Evolutionary conservation across 495 filamentous ascomycete species (phyloP).

Genomic region (Penicillium nucicola): DNA sequence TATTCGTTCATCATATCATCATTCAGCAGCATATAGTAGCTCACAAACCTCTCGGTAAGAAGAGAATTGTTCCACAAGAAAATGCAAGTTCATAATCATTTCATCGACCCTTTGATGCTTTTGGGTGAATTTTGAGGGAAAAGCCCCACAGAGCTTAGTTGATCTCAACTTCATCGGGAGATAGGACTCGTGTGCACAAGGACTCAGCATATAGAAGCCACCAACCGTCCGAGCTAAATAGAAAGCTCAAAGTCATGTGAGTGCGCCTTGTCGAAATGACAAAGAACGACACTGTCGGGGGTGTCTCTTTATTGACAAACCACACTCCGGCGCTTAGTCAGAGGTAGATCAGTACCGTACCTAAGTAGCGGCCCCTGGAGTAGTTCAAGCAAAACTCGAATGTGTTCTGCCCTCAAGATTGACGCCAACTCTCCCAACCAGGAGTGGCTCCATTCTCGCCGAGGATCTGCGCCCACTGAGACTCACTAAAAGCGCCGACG

Average conservation of each 20-base stretch:
- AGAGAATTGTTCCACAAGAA: neutral
- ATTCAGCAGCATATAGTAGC: neutral
- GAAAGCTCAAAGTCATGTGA: neutral
- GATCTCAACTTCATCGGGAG: neutral
- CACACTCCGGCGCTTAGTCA: neutral
- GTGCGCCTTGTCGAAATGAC: neutral
- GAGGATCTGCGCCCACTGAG: conserved; percentile 38
- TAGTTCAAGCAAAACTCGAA: neutral
- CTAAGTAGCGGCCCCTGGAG: no score
- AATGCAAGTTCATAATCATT: neutral
- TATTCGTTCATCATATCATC: conserved; percentile 2
- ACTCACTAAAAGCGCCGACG: conserved; percentile 27
- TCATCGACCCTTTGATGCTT: neutral
- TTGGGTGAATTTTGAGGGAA: neutral
- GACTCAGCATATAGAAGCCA: neutral
- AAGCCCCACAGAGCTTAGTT: neutral
- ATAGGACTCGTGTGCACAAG: neutral
- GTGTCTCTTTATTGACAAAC: neutral
- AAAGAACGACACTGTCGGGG: neutral
- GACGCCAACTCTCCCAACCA: conserved; percentile 31
- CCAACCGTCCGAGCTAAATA: neutral
- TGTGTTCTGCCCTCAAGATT: conserved; percentile 9
- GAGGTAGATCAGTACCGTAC: neutral
- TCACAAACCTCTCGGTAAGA: neutral
- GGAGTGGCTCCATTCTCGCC: conserved; percentile 6